Evolutionary conservation across 352 stramenopile genomes (phyloP).

Genomic region (Phytophthora boehmeriae): DNA sequence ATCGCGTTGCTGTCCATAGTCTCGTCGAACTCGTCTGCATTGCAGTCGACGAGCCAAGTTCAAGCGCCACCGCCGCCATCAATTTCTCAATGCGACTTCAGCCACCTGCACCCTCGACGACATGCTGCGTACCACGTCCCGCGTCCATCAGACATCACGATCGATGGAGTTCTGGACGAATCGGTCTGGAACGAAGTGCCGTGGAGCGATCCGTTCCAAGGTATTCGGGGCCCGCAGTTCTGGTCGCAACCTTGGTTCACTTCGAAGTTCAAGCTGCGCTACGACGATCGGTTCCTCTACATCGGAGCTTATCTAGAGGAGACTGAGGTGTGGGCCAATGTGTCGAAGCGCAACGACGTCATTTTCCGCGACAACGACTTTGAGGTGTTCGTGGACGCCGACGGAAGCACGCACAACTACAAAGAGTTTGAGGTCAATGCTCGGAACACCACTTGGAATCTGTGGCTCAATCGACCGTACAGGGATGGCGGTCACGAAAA

Average conservation of each 20-base stretch:
- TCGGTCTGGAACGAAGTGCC: conserved; percentile 54
- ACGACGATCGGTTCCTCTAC: conserved; percentile 74
- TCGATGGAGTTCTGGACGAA: conserved; percentile 70
- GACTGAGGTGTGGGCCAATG: conserved; percentile 68
- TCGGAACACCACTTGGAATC: conserved; percentile 89
- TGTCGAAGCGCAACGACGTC: conserved; percentile 66
- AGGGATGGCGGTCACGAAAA: conserved; percentile 83
- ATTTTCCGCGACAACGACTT: conserved; percentile 92
- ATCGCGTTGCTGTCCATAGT: conserved; percentile 12
- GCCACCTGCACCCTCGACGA: conserved; percentile 36
- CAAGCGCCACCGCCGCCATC: conserved; percentile 2
- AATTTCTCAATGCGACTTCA: conserved; percentile 30
- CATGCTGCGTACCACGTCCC: conserved; percentile 46
- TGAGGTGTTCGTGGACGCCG: conserved; percentile 90
- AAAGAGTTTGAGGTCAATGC: conserved; percentile 93
- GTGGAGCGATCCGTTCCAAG: conserved; percentile 66
- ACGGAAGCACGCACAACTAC: conserved; percentile 83
- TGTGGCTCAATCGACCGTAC: conserved; percentile 90
- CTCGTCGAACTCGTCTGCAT: conserved; percentile 8
- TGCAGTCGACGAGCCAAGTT: conserved; percentile 13
- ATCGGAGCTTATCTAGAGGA: conserved; percentile 76
- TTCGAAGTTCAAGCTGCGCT: conserved; percentile 77
- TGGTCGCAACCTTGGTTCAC: conserved; percentile 79
- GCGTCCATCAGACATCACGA: conserved; percentile 26
- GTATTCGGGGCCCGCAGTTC: conserved; percentile 61